Evolutionary conservation across 345 rosid genomes (phyloP), one percentile per base, ranked within the genome.

Genomic region (Ricinus communis): DNA sequence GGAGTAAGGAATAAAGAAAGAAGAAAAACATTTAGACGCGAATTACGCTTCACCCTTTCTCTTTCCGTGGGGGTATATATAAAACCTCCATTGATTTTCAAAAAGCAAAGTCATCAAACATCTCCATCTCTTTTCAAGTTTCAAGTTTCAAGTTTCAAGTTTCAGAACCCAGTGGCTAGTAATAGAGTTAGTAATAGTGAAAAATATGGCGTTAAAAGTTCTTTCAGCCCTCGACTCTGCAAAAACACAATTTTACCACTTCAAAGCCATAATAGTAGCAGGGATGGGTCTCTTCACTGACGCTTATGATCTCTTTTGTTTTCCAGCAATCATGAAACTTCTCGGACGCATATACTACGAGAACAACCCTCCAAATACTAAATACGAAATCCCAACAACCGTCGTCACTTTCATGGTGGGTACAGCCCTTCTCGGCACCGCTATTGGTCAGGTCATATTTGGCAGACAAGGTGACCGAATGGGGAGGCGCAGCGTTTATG

Each of bases 261-360:
- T 84, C 85, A 84, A 80, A 70, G 89, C 89, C 49, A 87, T 85
- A 25, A 50, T 85, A 52, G 54, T 87, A n/a, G 88, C 92, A 8
- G 88, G 90, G 5, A 86, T 88, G 90, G 93, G 93, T 0, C 83
- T 88, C 63, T 88, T 88, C 83, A 81, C 81, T 18, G 93, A 86
- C 52, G 82, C 90, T 12, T 88, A 88, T 47, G 90, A 86, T 52
- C 86, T 88, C 81, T 86, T 88, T 74, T 86, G 93, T 68, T 73
- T 88, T 73, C 80, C 93, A 11, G 81, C 85, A 0, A 78, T 88
- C 67, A 59, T 78, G 28, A 76, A 49, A 1, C 78, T 88, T 16
- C 68, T 88, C 21, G 83, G 79, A n/a, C 66, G 79, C n/a, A 71
- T 84, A 15, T 86, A 88, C 78, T 84, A 84, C 82, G 61, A 18